Base-by-base conservation (phyloP, 192 early-diverging fungal genomes). In the Geosiphon pyriformis region DNA sequence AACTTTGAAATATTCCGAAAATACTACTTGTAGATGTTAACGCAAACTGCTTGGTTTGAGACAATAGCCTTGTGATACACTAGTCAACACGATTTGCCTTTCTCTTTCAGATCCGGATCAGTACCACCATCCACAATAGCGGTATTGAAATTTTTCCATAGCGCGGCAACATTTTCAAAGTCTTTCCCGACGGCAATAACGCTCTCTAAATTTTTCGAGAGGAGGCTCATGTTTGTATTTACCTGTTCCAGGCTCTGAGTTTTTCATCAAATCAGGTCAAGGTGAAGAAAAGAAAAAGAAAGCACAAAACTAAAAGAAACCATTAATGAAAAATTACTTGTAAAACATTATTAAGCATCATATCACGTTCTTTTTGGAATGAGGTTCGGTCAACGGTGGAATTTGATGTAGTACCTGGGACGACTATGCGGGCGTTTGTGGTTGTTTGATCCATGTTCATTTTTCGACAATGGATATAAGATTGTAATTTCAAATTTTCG, bases 191-290 rank as follows among this genome's bases (percentile, higher is more conserved):
- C 78, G 12, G 78, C 76, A 27, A 72, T 64, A 46, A 84, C 68
- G 7, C 79, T 78, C 12, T 82, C 83, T 10, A 84, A 72, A 69
- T 82, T 82, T 20, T 76, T 67, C 30, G 80, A 73, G 25, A 84
- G 63, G 23, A 74, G 74, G 30, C 65, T 71, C 31, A 84, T 51
- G 65, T 82, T 84, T 10, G 67, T 61, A 23, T 75, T 68, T 12
- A 78, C 70, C 52, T 84, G 78, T 46, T 74, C 69, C 20, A 84
- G 57, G 12, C 74, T 77, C 70, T 78, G 51, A 23, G 20, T 26
- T n/a, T 54, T 23, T 54, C n/a, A n/a, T n/a, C n/a, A n/a, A n/a
- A n/a, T n/a, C n/a, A n/a, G n/a, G n/a, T 23, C 20, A 54, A 7
- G 52, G 4, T 4, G 20, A 7, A 23, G 6, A 23, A 12, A 23